Evolutionary conservation across 2,329 filamentous ascomycete species (phyloP), one percentile per base, ranked within the genome.

Genomic region (Neopestalotiopsis sp.): DNA sequence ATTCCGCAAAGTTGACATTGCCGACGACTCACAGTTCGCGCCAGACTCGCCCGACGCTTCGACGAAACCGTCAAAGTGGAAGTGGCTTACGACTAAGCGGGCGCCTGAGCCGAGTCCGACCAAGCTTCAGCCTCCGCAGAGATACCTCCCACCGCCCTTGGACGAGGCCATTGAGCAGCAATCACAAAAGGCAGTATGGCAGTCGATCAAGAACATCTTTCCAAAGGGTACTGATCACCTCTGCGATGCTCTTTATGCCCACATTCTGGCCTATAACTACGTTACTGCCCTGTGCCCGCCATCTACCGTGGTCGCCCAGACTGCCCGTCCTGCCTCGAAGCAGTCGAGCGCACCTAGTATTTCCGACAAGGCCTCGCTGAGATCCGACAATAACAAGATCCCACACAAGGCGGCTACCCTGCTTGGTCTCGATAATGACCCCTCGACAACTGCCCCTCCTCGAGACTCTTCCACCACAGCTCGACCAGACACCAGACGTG

Each of bases 231-330:
- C 85, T 2, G 85, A 88, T 70, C 85, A 86, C 72, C 82, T 89
- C 5, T 89, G 87, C 73, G 87, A 90, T 65, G 86, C 87, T 0
- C 77, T 90, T 5, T 90, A 89, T 73, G 88, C 88, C 0, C 87
- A 90, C 73, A 80, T 90, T 9, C 77, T 90, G 4, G 87, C 86
- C 0, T 89, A 87, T 76, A 90, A 89, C 76, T 90, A 90, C 78
- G 79, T 90, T 65, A 77, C 76, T 59, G 76, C 78, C 5, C 72
- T 84, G 10, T 82, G 79, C 64, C 73, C 75, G 14, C 77, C 76
- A 14, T 71, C 73, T 17, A 70, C 67, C 4, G 67, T 73, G 24
- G 66, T 30, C 38, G 67, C 61, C 20, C 72, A 63, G 28, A 67
- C 63, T 32, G 70, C 68, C 5, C 40, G 63, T 9, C 72, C 73